Evolutionary conservation across 495 filamentous ascomycete genomes (phyloP), one percentile per base, ranked within the genome.

Genomic region (Daldinia grandis): DNA sequence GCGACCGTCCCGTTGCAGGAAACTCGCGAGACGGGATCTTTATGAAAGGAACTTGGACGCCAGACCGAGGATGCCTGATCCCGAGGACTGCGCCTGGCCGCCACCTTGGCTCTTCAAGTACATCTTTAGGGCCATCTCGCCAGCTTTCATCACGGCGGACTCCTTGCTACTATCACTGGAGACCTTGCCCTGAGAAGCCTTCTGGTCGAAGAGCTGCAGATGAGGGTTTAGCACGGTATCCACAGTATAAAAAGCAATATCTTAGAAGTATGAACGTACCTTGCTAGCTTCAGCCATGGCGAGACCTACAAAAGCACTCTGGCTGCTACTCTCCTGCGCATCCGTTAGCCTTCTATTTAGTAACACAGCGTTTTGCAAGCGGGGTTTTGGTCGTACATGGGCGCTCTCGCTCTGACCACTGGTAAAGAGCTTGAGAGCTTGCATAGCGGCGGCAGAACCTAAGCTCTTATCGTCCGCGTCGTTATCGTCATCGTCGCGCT

Each of bases 391-490:
- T 50, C 74, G 19, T 75, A 77, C 75, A 19, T 66, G 40, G 28
- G 75, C 60, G 40, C 65, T 76, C 9, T 76, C 74, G 44, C 77
- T 78, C 63, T 67, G 64, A 24, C 84, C 83, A 5, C 80, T 76
- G 5, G 77, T 80, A 74, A 90, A 91, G 81, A 88, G 84, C 81
- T 90, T 90, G 44, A 91, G 74, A 0, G 89, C 89, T 74, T 91
- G 85, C 84, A 91, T 84, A n/a, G 89, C 89, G 3, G 89, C 87
- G 0, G 88, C 89, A 17, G 79, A 77, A 38, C 88, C 89, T 73
- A 91, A 82, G 50, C 78, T 72, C 15, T 69, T 69, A 19, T 81
- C 78, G 19, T 80, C 79, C 7, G 83, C 81, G 14, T 74, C 55
- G 61, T 58, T 77, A 53, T 80, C 76, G 38, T 80, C 77, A 5